Evolutionary conservation across 805 yeast species (phyloP).

Genomic region (Pichia paraexigua): DNA sequence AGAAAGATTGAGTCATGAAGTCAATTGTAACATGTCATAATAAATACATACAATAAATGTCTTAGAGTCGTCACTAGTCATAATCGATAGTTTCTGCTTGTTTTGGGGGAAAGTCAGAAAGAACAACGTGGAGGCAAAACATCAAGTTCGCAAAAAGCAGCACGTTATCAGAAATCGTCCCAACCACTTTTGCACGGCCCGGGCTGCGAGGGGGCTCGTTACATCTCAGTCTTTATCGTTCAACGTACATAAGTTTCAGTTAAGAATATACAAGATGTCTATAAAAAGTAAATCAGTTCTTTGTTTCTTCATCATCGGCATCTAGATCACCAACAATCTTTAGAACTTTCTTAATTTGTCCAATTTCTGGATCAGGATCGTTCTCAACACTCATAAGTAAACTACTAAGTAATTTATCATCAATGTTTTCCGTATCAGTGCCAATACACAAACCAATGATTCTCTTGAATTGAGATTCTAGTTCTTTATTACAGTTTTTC

Average conservation of each 20-base stretch:
- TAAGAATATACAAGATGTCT: not conserved
- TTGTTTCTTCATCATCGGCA: not conserved
- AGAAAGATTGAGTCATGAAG: not conserved
- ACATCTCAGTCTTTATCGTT: too few species aligned
- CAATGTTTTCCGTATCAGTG: constrained; percentile 68
- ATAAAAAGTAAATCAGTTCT: not conserved
- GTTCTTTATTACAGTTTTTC: constrained; percentile 42
- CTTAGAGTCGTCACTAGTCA: constrained; percentile 6
- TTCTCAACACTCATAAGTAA: constrained; percentile 86
- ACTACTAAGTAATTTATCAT: constrained; percentile 58
- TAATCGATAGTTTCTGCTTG: not conserved
- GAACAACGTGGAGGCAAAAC: not conserved
- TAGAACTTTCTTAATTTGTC: constrained; percentile 28
- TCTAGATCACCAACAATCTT: constrained; percentile 28
- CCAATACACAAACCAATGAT: constrained; percentile 89
- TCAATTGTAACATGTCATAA: not conserved
- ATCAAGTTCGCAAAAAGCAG: not conserved
- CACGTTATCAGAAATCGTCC: not conserved
- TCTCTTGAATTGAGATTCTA: constrained; percentile 73
- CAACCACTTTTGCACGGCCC: not conserved
- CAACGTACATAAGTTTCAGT: too few species aligned
- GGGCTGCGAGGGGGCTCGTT: not conserved
- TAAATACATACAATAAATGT: constrained; percentile 5
- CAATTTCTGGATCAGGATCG: constrained; percentile 48
- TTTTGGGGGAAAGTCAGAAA: not conserved